Base-by-base conservation (phyloP, 345 rosid species). In the Eucalyptus cloeziana region DNA sequence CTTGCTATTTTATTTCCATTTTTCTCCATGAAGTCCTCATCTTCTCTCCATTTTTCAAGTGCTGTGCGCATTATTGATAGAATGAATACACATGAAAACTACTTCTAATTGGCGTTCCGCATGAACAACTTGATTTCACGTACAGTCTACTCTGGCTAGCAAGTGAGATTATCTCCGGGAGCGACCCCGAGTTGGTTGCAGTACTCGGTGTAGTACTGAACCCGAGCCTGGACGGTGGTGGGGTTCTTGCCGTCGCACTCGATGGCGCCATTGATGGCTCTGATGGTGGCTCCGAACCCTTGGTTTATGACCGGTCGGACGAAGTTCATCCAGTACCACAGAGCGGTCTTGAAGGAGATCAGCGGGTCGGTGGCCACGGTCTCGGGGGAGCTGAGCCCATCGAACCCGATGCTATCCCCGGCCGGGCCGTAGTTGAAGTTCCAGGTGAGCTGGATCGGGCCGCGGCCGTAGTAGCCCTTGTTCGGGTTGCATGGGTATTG, bases 241-340 rank as follows among this genome's bases (percentile, higher is more conserved):
- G 93, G 22, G 58, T 92, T 93, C 12, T 91, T 90, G 0, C 96
- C 97, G 13, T 93, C 91, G 62, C 97, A 96, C 30, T 95, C 98
- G 33, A 91, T 40, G 10, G 91, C 91, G 1, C 97, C 93, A 83
- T 96, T 96, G 43, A 95, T 94, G 90, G 96, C 96, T 5, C 94
- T 89, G 86, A 94, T 95, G 50, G 96, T 95, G 76, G 95, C 94
- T 13, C 98, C 98, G 51, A 96, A 96, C 9, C 98, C 99, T 89
- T 94, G 94, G 87, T 86, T n/a, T 2, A 94, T 30, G 7, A 94
- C 94, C 0, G 97, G 91, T 6, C 92, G 96, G 27, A 95, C 96
- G 52, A 16, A 87, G 27, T 90, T 91, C 92, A 91, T 94, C 99
- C 97, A 96, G 87, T 88, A 96, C 98, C 98, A 95, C 33, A 96